A percentile compares a stretch with the other conserved stretches of the same genome.
These are phyloP conservation scores for Salix udensis DNA, from an alignment of 345 rosid genomes.

Conservation along the genomic window DNA sequence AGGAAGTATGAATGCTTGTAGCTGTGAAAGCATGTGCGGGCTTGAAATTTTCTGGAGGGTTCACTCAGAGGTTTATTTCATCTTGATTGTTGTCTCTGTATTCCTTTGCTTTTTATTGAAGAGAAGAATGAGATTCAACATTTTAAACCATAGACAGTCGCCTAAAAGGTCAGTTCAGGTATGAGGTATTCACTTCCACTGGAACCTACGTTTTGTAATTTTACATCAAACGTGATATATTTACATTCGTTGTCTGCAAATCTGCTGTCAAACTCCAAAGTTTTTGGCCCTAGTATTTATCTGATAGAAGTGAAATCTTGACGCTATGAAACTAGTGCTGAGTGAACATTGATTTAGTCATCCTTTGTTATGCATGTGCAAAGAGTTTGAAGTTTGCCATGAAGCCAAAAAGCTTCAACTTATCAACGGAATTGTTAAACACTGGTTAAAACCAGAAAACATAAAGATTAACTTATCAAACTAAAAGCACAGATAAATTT, in stretches of 20 bases:
- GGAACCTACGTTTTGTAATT: background rate
- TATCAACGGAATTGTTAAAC: no score
- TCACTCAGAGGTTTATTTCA: slow-evolving; percentile 46
- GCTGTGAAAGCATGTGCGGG: slow-evolving; percentile 24
- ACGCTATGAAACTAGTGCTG: background rate
- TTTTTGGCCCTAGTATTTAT: background rate
- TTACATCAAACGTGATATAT: background rate
- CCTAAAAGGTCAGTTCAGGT: slow-evolving; percentile 27
- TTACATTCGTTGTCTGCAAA: background rate
- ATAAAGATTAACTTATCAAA: no score
- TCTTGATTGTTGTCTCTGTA: slow-evolving; percentile 39
- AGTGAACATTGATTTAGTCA: background rate
- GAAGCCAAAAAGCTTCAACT: no score
- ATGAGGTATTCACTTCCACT: slow-evolving; percentile 12
- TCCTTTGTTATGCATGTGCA: no score
- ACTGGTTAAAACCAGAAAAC: no score
- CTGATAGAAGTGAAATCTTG: background rate
- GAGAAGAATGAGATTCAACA: slow-evolving; percentile 44
- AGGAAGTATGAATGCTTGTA: slow-evolving; percentile 44
- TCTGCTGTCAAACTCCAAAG: background rate
- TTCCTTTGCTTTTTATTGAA: slow-evolving; percentile 51
- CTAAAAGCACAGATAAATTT: no score
- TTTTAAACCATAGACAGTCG: slow-evolving; percentile 48
- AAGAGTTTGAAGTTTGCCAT: no score
- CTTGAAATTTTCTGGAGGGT: slow-evolving; percentile 36